phyloP scores from a whole-genome alignment of 164 flowering plant species.

The Umbilicus rupestris region DNA sequence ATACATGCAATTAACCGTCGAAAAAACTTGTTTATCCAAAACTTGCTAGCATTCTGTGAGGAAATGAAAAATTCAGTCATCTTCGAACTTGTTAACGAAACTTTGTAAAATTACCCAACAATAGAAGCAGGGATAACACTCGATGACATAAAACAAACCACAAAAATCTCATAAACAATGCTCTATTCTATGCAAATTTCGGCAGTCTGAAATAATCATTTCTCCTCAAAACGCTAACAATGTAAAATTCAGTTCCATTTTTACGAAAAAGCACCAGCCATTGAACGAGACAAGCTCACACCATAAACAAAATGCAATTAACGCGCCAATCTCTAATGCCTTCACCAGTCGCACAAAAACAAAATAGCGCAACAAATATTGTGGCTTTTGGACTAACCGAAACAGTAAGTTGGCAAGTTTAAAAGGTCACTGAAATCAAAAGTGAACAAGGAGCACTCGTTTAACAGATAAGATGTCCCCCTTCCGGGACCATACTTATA shows the following conservation, averaged over 20 bases:
- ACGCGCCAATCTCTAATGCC: not conserved
- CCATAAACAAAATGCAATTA: not conserved
- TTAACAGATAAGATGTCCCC: not conserved
- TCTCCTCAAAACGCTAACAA: no score
- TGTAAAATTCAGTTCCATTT: no score
- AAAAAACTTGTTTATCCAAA: not conserved
- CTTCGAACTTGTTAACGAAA: no score
- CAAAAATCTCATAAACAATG: no score
- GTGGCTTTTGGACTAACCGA: not conserved
- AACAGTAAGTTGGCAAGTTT: not conserved
- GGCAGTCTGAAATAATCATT: no score
- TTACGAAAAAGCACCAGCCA: not conserved
- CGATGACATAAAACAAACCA: no score
- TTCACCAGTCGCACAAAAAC: not conserved
- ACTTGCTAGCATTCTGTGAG: not conserved
- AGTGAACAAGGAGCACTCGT: not conserved
- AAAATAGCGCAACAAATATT: not conserved
- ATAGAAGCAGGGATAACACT: no score
- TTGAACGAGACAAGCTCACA: not conserved
- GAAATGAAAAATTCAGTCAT: no score
- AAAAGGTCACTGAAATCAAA: not conserved
- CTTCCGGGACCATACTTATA: not conserved
- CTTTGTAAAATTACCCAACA: no score
- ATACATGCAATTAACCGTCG: not conserved
- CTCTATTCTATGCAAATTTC: no score